phyloP scores from a whole-genome alignment of 2,329 filamentous ascomycete species.

The Sclerotinia sclerotiorum region DNA sequence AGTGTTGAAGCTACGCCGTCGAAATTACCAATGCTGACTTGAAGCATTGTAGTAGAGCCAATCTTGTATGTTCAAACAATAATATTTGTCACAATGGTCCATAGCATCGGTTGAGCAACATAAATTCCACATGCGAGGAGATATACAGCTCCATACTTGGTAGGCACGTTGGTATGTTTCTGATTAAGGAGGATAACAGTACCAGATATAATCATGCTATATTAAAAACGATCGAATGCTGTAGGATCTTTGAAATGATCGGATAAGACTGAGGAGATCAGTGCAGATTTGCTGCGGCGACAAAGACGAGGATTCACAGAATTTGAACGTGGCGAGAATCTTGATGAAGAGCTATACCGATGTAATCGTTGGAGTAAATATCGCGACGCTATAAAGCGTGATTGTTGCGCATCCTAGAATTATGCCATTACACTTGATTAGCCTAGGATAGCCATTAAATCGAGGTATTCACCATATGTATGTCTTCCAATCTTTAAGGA shows the following conservation, averaged over 20 bases:
- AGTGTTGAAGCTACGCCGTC: not conserved
- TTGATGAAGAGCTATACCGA: not conserved
- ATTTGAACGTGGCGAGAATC: not conserved
- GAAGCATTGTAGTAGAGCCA: not conserved
- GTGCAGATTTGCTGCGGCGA: not conserved
- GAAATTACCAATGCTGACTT: constrained; percentile 1
- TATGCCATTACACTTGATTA: not conserved
- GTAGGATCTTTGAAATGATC: not conserved
- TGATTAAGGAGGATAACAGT: not conserved
- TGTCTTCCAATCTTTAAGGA: constrained; percentile 4
- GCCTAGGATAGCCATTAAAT: not conserved
- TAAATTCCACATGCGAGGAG: not conserved
- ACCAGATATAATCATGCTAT: not conserved
- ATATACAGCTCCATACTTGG: constrained; percentile 2
- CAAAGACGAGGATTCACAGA: not conserved
- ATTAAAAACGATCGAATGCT: not conserved
- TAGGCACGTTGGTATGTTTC: not conserved
- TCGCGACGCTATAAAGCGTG: not conserved
- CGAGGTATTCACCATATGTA: not conserved
- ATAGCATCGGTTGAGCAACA: not conserved
- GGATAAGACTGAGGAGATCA: not conserved
- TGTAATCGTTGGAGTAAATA: not conserved
- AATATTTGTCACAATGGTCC: not conserved
- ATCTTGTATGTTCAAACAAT: not conserved
- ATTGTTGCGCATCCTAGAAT: not conserved